Evolutionary conservation across 2,329 filamentous ascomycete species (phyloP), one percentile per base, ranked within the genome.

Genomic region (Aspergillus candidus): DNA sequence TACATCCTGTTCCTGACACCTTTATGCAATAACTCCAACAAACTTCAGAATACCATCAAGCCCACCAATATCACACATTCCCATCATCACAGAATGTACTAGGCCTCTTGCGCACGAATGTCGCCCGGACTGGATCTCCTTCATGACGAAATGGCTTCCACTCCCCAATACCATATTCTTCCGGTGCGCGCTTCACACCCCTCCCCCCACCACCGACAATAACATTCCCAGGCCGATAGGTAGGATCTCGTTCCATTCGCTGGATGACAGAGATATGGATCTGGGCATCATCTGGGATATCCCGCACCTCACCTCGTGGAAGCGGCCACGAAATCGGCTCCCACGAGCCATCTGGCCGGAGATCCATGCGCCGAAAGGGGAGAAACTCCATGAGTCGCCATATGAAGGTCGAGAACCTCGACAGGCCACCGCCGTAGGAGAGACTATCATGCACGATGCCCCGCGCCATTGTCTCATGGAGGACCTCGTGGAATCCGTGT

Each of bases 311-410:
- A 3, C 85, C 85, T 11, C 79, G 75, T 0, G 84, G 85, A 3
- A 88, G 67, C 0, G 86, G 85, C 83, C 84, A 88, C 6, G 78
- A 72, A 51, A 88, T 88, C 0, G 83, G 79, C 61, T 78, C 80
- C 85, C 85, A 88, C 12, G 42, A 43, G 27, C 54, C 52, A 30
- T 56, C 49, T 2, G 70, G 44, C 46, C 79, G 77, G 2, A 88
- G 67, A 51, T 88, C 84, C 82, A 88, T 88, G 29, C 85, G 72
- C 1, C 83, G 74, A 63, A 88, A 87, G 0, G 85, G 85, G 14
- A 88, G 67, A 56, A 82, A 86, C 57, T 88, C 85, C 83, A 88
- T 84, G n/a, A 84, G 58, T 35, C 79, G 83, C 84, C 84, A 88
- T 1, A 72, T 75, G 0, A 80, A 52, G 0, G 84, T 81, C 0